These are phyloP conservation scores for Friedmanniomyces endolithicus DNA, from an alignment of 495 filamentous ascomycete species.

Conservation along the genomic window DNA sequence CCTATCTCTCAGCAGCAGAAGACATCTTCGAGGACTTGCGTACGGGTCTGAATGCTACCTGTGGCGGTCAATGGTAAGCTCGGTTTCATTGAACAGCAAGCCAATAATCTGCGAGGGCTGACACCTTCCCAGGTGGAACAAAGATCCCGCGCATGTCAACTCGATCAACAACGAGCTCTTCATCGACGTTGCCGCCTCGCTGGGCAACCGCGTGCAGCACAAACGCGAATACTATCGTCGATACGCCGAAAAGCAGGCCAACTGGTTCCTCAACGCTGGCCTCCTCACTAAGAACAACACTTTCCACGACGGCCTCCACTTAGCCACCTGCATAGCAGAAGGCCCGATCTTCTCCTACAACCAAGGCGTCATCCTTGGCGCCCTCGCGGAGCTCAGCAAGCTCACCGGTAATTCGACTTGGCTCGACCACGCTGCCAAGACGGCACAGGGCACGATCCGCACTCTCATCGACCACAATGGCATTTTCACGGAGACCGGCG, in stretches of 20 bases:
- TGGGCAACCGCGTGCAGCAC: slow-evolving; percentile 50
- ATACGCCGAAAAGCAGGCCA: slow-evolving; percentile 47
- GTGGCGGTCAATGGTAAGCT: slow-evolving; percentile 46
- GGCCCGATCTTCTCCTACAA: slow-evolving; percentile 62
- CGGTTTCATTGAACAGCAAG: no score
- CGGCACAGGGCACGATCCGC: slow-evolving; percentile 39
- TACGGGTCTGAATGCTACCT: slow-evolving; percentile 34
- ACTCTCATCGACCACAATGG: slow-evolving; percentile 43
- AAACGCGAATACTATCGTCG: slow-evolving; percentile 41
- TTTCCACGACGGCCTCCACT: slow-evolving; percentile 59
- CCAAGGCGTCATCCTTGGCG: slow-evolving; percentile 67
- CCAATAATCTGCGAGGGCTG: no score
- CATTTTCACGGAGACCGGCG: slow-evolving; percentile 49
- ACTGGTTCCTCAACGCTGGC: slow-evolving; percentile 54
- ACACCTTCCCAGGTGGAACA: slow-evolving; percentile 42
- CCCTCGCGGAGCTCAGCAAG: slow-evolving; percentile 51
- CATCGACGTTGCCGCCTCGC: slow-evolving; percentile 53
- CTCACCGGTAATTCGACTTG: slow-evolving; percentile 42
- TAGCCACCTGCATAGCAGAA: slow-evolving; percentile 38
- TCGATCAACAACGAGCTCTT: slow-evolving; percentile 70
- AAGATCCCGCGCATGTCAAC: slow-evolving; percentile 46
- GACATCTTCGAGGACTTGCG: slow-evolving; percentile 47
- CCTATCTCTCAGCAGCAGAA: slow-evolving; percentile 35
- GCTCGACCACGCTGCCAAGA: slow-evolving; percentile 44
- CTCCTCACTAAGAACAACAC: slow-evolving; percentile 53